These are phyloP conservation scores for Echium plantagineum DNA, from an alignment of 257 asterid genomes.

Conservation along the genomic window DNA sequence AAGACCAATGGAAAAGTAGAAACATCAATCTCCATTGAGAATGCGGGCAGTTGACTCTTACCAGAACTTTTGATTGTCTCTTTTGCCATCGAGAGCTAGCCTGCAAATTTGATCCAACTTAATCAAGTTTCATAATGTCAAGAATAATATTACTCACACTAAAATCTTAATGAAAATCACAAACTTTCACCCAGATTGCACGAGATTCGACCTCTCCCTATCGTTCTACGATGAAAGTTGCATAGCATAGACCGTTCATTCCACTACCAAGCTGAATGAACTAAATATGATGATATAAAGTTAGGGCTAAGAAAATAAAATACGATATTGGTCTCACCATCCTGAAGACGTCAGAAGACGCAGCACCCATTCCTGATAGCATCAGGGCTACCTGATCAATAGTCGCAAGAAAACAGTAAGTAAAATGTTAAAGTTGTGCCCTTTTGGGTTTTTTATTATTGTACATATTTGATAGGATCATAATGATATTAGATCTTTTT, in stretches of 20 bases:
- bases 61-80: conserved; percentile 83
- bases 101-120: conserved; percentile 28
- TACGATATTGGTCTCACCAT: conserved; percentile 32
- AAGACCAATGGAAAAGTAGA: not conserved
- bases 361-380: conserved; percentile 98
- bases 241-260: too few species aligned
- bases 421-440: not conserved
- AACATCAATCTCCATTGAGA: not conserved
- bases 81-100: conserved; percentile 81
- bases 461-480: too few species aligned
- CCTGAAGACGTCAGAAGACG: conserved; percentile 70
- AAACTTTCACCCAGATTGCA: not conserved
- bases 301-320: not conserved
- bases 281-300: not conserved
- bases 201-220: not conserved
- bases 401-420: conserved; percentile 10
- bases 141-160: not conserved
- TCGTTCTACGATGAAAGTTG: too few species aligned
- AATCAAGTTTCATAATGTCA: conserved; percentile 5
- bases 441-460: too few species aligned
- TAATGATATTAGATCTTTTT: too few species aligned
- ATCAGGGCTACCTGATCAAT: conserved; percentile 74
- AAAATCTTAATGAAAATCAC: not conserved
- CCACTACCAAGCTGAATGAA: not conserved
- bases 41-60: conserved; percentile 19